Conservation (phyloP, 2,329 filamentous ascomycete genomes). For the Pochonia chlamydosporia region DNA sequence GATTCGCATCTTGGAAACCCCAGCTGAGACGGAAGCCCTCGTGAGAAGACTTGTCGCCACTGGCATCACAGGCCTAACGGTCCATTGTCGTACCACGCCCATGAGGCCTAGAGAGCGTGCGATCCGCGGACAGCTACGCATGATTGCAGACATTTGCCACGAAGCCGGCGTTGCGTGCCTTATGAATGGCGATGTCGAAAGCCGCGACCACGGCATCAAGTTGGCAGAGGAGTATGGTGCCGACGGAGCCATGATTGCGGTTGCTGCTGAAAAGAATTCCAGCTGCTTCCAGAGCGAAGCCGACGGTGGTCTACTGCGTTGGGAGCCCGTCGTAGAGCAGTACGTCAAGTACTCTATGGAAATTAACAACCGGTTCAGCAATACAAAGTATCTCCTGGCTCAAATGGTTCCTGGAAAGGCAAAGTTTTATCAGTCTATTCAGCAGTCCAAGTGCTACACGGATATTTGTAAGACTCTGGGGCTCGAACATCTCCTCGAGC, state of each 20-base stretch:
- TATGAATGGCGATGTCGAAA: constrained; percentile 89
- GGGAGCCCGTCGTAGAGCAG: constrained; percentile 70
- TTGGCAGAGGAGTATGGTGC: constrained; percentile 76
- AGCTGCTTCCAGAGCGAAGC: constrained; percentile 71
- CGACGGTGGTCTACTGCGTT: constrained; percentile 65
- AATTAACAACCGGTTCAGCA: constrained; percentile 80
- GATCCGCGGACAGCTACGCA: constrained; percentile 76
- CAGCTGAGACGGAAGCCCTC: constrained; percentile 68
- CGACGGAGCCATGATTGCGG: constrained; percentile 96
- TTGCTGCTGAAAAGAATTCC: constrained; percentile 83
- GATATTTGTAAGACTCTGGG: constrained; percentile 62
- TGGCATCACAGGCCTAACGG: constrained; percentile 84
- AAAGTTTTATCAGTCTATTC: constrained; percentile 55
- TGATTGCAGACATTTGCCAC: constrained; percentile 75
- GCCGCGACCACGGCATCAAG: constrained; percentile 62
- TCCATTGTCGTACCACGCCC: constrained; percentile 92
- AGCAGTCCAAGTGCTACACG: constrained; percentile 62
- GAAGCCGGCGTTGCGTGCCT: constrained; percentile 85
- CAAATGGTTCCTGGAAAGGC: constrained; percentile 83
- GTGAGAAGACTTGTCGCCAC: constrained; percentile 76
- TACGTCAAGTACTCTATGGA: constrained; percentile 71
- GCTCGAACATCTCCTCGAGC: constrained; percentile 55
- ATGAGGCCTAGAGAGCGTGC: constrained; percentile 90
- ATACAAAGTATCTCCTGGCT: constrained; percentile 85
- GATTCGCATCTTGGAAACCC: constrained; percentile 78